Percentiles rank a stretch among this genome's conserved stretches.
Evolutionary conservation across 1,139 yeast species (phyloP).

Genomic region (Blastobotrys apis): DNA sequence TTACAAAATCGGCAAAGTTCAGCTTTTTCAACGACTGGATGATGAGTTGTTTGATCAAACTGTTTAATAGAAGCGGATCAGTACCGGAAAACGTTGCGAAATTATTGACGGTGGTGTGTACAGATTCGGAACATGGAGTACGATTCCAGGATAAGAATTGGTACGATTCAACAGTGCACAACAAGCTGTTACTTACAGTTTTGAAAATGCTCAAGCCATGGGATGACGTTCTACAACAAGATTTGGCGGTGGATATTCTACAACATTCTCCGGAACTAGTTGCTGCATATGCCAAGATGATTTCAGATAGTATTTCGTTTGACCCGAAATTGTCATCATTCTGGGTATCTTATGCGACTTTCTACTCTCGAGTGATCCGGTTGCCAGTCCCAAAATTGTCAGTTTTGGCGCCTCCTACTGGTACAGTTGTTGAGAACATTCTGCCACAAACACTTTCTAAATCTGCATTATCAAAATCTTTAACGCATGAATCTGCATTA

Average conservation of each 20-base stretch:
- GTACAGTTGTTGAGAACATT: constrained; percentile 49
- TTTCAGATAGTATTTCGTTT: constrained; percentile 45
- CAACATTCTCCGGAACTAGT: constrained; percentile 61
- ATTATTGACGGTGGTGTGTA: constrained; percentile 49
- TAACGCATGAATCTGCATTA: constrained; percentile 51
- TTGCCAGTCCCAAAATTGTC: constrained; percentile 46
- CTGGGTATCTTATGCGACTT: constrained; percentile 72
- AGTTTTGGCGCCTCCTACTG: constrained; percentile 26
- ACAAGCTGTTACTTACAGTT: constrained; percentile 61
- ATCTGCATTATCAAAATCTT: constrained; percentile 52
- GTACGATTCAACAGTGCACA: constrained; percentile 42
- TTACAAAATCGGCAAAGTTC: constrained; percentile 66
- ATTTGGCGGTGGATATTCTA: constrained; percentile 51
- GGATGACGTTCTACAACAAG: constrained; percentile 64
- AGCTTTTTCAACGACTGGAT: constrained; percentile 77
- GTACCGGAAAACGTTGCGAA: constrained; percentile 40
- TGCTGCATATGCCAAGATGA: constrained; percentile 61
- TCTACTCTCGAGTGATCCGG: constrained; percentile 55
- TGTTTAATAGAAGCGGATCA: constrained; percentile 42
- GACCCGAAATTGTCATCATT: constrained; percentile 74
- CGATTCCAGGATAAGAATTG: constrained; percentile 57
- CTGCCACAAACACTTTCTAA: constrained; percentile 66
- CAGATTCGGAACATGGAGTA: constrained; percentile 57
- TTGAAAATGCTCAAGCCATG: constrained; percentile 71
- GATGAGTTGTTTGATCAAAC: constrained; percentile 51